Evolutionary conservation across 306 rosid species (phyloP).

Genomic region (Boehmeria nivea): DNA sequence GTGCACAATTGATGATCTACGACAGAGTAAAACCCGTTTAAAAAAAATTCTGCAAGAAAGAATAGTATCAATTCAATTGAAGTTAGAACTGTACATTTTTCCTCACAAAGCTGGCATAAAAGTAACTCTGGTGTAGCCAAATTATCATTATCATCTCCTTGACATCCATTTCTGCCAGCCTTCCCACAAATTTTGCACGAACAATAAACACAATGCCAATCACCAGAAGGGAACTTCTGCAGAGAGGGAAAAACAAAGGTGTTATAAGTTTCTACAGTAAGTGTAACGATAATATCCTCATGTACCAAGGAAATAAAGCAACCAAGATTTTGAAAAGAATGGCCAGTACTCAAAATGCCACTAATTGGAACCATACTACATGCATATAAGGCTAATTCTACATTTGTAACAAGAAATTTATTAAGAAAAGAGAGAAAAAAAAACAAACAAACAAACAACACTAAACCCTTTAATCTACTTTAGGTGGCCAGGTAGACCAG

Average conservation of each 20-base stretch:
- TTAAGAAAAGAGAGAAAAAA: too few species aligned
- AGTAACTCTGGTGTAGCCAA: constrained; percentile 29
- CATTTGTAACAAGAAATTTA: too few species aligned
- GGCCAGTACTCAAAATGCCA: too few species aligned
- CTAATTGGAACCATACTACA: too few species aligned
- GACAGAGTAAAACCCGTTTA: constrained; percentile 2
- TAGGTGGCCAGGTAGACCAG: too few species aligned
- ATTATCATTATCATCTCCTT: constrained; percentile 28
- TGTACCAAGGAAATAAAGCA: too few species aligned
- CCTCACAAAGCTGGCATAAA: constrained; percentile 66
- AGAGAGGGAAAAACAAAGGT: constrained; percentile 21
- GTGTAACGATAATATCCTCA: too few species aligned
- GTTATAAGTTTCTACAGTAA: too few species aligned
- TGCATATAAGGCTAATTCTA: too few species aligned
- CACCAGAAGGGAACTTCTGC: constrained; percentile 92
- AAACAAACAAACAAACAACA: too few species aligned
- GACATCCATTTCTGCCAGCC: constrained; percentile 32
- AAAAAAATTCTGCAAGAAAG: neutral
- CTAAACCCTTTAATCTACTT: too few species aligned
- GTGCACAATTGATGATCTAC: constrained; percentile 65
- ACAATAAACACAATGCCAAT: constrained; percentile 88
- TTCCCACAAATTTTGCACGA: constrained; percentile 86
- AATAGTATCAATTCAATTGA: constrained; percentile 2
- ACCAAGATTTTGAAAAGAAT: too few species aligned
- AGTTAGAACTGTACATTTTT: constrained; percentile 59